phyloP scores from a whole-genome alignment of 768 basidiomycete genomes.

The Tricholoma flavovirens region DNA sequence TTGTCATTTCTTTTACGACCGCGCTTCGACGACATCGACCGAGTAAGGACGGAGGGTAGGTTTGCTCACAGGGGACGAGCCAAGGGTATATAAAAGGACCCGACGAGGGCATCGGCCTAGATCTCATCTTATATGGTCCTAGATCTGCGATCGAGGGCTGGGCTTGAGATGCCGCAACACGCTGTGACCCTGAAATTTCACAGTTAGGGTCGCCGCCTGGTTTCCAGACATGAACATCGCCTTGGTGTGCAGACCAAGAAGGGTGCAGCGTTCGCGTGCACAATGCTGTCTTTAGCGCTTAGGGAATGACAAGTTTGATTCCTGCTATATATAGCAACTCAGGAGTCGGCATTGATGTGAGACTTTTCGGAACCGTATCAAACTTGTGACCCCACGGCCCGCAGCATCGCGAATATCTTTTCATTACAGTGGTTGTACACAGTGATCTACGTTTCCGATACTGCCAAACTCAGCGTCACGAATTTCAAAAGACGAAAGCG shows the following conservation, averaged over 20 bases:
- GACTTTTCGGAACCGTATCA: conserved; percentile 1
- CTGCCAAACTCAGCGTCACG: too few relatives aligned
- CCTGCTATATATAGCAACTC: neutral
- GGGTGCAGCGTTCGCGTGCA: neutral
- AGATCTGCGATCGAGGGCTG: conserved; percentile 12
- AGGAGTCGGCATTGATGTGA: neutral
- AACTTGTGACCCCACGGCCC: neutral
- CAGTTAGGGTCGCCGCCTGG: conserved; percentile 1
- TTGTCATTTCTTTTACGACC: conserved; percentile 81
- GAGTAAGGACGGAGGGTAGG: conserved; percentile 19
- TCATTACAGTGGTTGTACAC: neutral
- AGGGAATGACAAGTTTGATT: neutral
- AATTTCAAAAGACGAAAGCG: too few relatives aligned
- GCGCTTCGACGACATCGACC: conserved; percentile 77
- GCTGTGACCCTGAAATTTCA: conserved; percentile 3
- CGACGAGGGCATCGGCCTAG: conserved; percentile 23
- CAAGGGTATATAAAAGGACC: conserved; percentile 38
- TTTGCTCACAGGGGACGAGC: conserved; percentile 19
- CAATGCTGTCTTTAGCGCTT: neutral
- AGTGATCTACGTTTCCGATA: too few relatives aligned
- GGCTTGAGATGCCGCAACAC: conserved; percentile 3
- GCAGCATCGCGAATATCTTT: neutral
- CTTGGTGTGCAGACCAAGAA: neutral
- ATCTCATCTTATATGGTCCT: conserved; percentile 16
- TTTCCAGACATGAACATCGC: neutral